Evolutionary conservation across 768 basidiomycete genomes (phyloP).

Genomic region (Candolleomyces efflorescens): DNA sequence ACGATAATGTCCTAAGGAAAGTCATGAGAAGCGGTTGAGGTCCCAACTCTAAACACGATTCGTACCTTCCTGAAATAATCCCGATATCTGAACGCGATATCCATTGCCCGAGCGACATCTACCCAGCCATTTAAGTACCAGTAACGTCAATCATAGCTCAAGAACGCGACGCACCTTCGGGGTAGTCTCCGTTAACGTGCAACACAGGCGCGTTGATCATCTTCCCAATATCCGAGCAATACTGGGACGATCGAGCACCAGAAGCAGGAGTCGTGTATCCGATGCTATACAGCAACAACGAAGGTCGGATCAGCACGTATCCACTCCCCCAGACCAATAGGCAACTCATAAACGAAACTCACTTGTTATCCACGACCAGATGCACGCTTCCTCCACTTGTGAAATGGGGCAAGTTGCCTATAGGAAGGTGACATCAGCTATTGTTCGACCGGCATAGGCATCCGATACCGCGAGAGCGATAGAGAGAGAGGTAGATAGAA

Average conservation of each 20-base stretch:
- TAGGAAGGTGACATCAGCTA: background rate
- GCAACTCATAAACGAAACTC: constrained; percentile 8
- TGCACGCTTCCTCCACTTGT: constrained; percentile 90
- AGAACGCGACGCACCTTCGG: constrained; percentile 64
- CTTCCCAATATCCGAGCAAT: constrained; percentile 86
- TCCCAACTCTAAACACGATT: background rate
- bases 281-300: constrained; percentile 47
- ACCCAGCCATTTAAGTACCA: background rate
- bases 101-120: constrained; percentile 84
- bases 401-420: constrained; percentile 86
- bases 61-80: constrained; percentile 76
- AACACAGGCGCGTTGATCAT: constrained; percentile 87
- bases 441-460: too few relatives aligned
- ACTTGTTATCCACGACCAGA: constrained; percentile 85
- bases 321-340: too few relatives aligned
- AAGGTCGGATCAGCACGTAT: too few relatives aligned
- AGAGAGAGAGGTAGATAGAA: background rate
- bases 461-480: too few relatives aligned
- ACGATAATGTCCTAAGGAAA: constrained; percentile 68
- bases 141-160: background rate
- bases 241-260: constrained; percentile 77
- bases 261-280: constrained; percentile 91
- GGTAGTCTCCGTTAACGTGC: constrained; percentile 90
- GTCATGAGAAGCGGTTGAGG: background rate
- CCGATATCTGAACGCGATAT: constrained; percentile 84